These are phyloP conservation scores for Amylocystis lapponica DNA, from an alignment of 768 basidiomycete genomes.

Conservation along the genomic window DNA sequence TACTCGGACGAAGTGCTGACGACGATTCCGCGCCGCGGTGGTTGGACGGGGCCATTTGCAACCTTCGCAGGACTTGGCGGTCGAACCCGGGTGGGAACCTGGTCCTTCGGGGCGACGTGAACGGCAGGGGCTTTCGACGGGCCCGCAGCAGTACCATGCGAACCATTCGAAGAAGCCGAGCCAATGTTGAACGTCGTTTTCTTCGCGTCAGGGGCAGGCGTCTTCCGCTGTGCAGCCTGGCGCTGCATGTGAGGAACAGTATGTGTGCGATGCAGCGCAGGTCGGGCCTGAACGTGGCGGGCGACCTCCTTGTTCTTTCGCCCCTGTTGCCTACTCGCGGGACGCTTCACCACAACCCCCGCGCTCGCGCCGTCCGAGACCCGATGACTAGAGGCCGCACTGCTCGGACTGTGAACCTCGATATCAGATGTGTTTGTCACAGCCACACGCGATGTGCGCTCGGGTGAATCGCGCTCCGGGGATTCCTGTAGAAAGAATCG, in stretches of 20 bases:
- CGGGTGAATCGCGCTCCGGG: conserved; percentile 34
- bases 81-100: neutral
- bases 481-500: conserved; percentile 42
- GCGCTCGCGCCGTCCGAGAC: conserved; percentile 15
- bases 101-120: neutral
- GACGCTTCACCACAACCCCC: conserved; percentile 12
- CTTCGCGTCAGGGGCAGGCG: conserved; percentile 11
- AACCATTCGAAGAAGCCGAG: conserved; percentile 51
- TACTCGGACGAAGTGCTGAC: conserved; percentile 44
- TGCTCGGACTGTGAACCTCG: conserved; percentile 23
- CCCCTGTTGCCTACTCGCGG: conserved; percentile 14
- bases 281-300: conserved; percentile 20
- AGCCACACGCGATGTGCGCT: conserved; percentile 17
- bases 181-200: conserved; percentile 49
- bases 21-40: conserved; percentile 33
- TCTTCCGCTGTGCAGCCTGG: conserved; percentile 17
- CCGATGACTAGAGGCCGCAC: conserved; percentile 29
- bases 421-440: conserved; percentile 2
- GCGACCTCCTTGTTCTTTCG: conserved; percentile 30
- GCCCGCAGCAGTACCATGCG: conserved; percentile 3
- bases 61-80: conserved; percentile 3
- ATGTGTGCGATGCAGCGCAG: conserved; percentile 21
- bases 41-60: conserved; percentile 6
- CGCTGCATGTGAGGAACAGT: conserved; percentile 22
- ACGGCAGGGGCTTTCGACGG: conserved; percentile 29